Evolutionary conservation across 2,329 filamentous ascomycete genomes (phyloP).

Genomic region (Pseudogymnoascus sp.): DNA sequence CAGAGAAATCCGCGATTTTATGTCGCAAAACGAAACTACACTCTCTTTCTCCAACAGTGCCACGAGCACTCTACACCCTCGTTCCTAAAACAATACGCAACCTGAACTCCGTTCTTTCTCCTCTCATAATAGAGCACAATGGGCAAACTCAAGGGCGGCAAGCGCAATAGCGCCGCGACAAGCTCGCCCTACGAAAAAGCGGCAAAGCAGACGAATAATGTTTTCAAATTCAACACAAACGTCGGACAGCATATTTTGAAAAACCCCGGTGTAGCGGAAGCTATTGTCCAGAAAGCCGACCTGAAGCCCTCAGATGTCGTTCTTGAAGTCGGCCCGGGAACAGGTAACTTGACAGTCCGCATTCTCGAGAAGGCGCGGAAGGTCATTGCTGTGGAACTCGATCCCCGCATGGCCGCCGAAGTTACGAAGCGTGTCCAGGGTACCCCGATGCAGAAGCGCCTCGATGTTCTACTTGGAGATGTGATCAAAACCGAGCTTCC

Average conservation of each 20-base stretch:
- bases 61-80: not conserved
- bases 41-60: not conserved
- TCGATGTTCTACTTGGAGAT: conserved; percentile 86
- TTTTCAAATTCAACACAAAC: conserved; percentile 96
- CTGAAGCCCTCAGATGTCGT: conserved; percentile 87
- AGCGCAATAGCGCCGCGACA: conserved; percentile 26
- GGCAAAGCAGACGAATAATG: conserved; percentile 53
- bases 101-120: not conserved
- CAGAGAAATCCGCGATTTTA: conserved; percentile 7
- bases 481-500: conserved; percentile 74
- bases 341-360: conserved; percentile 79
- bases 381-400: conserved; percentile 78
- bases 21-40: not conserved
- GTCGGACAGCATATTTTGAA: conserved; percentile 86
- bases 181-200: conserved; percentile 26
- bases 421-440: conserved; percentile 90
- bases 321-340: conserved; percentile 86
- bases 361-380: conserved; percentile 85
- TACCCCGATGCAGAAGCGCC: conserved; percentile 71
- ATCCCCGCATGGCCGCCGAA: conserved; percentile 94
- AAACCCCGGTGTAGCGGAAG: conserved; percentile 76
- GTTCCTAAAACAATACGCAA: not conserved
- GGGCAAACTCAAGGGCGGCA: conserved; percentile 29
- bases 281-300: conserved; percentile 77
- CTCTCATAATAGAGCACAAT: conserved; percentile 16